Base-by-base conservation (phyloP, 2,329 filamentous ascomycete species). In the Diaporthe ampelina region DNA sequence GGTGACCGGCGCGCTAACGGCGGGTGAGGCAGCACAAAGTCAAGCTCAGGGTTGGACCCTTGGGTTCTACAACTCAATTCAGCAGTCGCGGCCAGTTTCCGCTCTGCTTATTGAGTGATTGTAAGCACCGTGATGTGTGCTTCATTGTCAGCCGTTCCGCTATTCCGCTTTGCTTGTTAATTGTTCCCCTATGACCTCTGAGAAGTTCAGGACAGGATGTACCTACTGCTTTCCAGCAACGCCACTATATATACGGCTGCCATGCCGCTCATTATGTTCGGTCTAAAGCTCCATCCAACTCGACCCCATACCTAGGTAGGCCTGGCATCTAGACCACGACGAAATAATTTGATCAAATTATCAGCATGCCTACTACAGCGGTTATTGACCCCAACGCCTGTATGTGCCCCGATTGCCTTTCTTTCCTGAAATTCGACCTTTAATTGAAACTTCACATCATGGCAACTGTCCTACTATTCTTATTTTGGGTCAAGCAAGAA, bases 91-190 rank as follows among this genome's bases (percentile, higher is more conserved):
- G 26, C 43, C 43, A n/a, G 32, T n/a, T 65, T 50, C 43, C 61
- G 43, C 43, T 9, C 43, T 50, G 26, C 43, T 45, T 35, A 48
- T 8, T n/a, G 21, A 26, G 6, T 48, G 17, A 29, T 19, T 32
- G 40, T 63, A 63, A 63, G 37, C 40, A 21, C 43, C 43, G 37
- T 48, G 43, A 17, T 13, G 15, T 63, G 1, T 29, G 15, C 9
- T 48, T 3, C 35, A 65, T 48, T 48, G 40, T 50, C 9, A 65
- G 59, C 61, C 19, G 3, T 65, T 50, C 43, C 35, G 32, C 37
- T 19, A 58, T 70, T 70, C 54, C 68, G 54, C 40, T n/a, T 48
- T 48, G 40, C 35, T 70, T 70, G 15, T 17, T 70, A 59, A 70
- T 70, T 13, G 3, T 13, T 3, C 19, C 37, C 13, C 9, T 17